phyloP scores from a whole-genome alignment of 352 stramenopile genomes.

The Globisporangium iwayamae region DNA sequence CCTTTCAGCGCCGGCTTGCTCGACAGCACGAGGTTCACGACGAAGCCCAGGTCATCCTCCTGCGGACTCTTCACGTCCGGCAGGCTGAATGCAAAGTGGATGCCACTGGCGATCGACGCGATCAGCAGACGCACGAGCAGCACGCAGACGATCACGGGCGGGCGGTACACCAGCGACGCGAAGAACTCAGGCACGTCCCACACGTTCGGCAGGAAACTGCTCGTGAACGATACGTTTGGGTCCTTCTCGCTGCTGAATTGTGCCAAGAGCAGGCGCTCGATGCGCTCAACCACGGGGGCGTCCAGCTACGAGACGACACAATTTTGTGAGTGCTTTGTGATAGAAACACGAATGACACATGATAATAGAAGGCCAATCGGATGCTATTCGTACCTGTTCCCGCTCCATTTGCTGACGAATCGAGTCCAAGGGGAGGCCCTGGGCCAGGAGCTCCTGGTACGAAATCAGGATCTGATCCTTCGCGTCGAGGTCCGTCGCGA shows the following conservation, averaged over 20 bases:
- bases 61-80: conserved; percentile 62
- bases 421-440: conserved; percentile 55
- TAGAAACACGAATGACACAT: not conserved
- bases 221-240: conserved; percentile 12
- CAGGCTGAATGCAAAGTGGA: conserved; percentile 44
- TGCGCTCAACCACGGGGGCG: conserved; percentile 25
- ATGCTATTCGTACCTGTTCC: conserved; percentile 39
- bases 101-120: conserved; percentile 24
- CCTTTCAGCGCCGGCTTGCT: conserved; percentile 64
- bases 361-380: not conserved
- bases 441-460: conserved; percentile 58
- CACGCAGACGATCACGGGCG: conserved; percentile 62
- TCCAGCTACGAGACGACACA: not conserved
- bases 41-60: conserved; percentile 62
- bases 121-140: conserved; percentile 57
- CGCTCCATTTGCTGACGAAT: conserved; percentile 72
- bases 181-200: conserved; percentile 49
- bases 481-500: conserved; percentile 40
- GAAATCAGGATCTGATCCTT: conserved; percentile 50
- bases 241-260: conserved; percentile 36
- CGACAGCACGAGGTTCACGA: conserved; percentile 55
- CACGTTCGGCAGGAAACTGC: conserved; percentile 50
- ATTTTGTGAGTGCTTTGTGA: not conserved
- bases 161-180: conserved; percentile 43
- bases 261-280: conserved; percentile 46